Evolutionary conservation across 495 filamentous ascomycete species (phyloP), one percentile per base, ranked within the genome.

Genomic region (Xylaria longipes): DNA sequence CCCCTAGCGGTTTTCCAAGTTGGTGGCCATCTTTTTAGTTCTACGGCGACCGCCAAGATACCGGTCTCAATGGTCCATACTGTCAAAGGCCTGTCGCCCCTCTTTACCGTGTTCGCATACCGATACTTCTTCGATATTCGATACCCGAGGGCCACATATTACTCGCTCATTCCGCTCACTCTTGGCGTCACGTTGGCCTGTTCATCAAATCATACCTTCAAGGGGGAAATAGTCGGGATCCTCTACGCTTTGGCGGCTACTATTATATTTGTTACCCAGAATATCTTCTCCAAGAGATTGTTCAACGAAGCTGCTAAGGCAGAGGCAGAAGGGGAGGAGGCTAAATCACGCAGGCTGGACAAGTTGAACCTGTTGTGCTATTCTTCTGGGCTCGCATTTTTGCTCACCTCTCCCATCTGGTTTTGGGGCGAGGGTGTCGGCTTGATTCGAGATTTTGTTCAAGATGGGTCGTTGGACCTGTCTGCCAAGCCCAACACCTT

Each of bases 281-380:
- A 99, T 78, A 99, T 99, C 68, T 97, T 97, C 74, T 98, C 95
- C 20, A 99, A 99, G 80, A 93, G 93, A 68, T 88, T 99, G n/a
- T 99, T 99, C 87, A 98, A 97, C 79, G 94, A 97, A 80, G 94
- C 92, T 31, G 91, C 94, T 11, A 87, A 87, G 25, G 90, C 91
- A 2, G 94, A 97, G 80, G 87, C 89, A 20, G 91, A 97, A 25
- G 87, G 89, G 2, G 79, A 84, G 39, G 79, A 79, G 37, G 81
- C 79, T 25, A 88, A 86, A 70, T 84, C 80, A 54, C 88, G 89
- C 56, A 98, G 97, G 83, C 86, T 98, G 45, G 96, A 99, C 82
- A 98, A 98, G 80, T 88, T 99, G 37, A 99, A 99, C 76, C 86
- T 99, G 5, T 88, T 99, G 25, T 98, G 93, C 84, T 98, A 98